Base-by-base conservation (phyloP, 116 monocot genomes). In the Papilionanthe hybrid region DNA sequence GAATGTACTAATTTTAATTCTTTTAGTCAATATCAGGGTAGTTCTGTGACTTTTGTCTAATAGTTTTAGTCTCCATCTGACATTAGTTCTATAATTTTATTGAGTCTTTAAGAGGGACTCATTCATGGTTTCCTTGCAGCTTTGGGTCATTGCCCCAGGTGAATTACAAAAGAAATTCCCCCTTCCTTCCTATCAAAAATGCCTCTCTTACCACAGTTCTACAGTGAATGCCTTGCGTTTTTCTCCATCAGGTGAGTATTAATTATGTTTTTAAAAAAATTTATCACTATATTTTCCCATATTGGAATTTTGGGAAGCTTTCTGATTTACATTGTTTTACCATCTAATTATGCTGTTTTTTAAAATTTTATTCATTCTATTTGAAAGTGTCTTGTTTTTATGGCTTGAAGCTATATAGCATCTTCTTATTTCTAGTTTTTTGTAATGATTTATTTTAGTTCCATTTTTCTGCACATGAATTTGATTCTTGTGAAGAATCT, bases 171-270 rank as follows among this genome's bases (percentile, higher is more conserved):
- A 89, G 79, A 94, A 91, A 74, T 81, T 84, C 77, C 92, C 94
- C 23, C 88, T 78, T 58, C 91, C 83, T 81, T 81, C 87, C 65
- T 96, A 92, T 75, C 77, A 88, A n/a, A 91, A 75, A 55, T 91
- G 88, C 75, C 94, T 96, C 78, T 88, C 89, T 72, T 92, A 92
- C 77, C 96, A 96, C 81, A 86, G 83, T 76, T 88, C 88, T 77
- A 87, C 92, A 63, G 89, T 96, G 48, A 94, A 96, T 81, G 43
- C 85, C 41, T 37, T 96, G 74, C 92, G 94, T 3, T 96, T 96
- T 78, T 92, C 94, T 84, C 92, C 92, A 83, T 91, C 94, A 72
- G 96, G 96, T 94, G 67, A 78, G 88, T 44, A 15, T 53, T 53
- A 15, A 18, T 53, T 53, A 4, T 17, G 0, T 73, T 73, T 71